Percentiles rank a stretch among this genome's conserved stretches.
Evolutionary conservation across 2,329 filamentous ascomycete species (phyloP).

Genomic region (Nakataea oryzae): DNA sequence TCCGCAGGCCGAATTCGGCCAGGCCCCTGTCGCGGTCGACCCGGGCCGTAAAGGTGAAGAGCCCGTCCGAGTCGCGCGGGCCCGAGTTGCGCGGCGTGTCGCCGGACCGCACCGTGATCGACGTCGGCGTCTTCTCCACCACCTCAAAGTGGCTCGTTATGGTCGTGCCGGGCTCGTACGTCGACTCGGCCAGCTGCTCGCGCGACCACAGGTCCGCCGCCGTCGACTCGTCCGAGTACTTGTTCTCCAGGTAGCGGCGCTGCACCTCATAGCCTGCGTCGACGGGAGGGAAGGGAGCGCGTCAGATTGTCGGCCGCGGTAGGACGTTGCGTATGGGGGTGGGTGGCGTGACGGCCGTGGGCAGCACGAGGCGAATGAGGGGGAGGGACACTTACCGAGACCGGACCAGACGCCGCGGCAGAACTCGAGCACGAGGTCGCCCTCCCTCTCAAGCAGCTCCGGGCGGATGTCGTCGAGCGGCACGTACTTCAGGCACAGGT

Average conservation of each 20-base stretch:
- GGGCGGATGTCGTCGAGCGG: conserved; percentile 54
- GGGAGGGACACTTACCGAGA: conserved; percentile 36
- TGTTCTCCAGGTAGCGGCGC: conserved; percentile 45
- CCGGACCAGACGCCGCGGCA: conserved; percentile 59
- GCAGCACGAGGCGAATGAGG: neutral
- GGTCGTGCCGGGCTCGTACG: conserved; percentile 50
- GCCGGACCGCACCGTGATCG: conserved; percentile 55
- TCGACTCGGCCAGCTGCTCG: conserved; percentile 40
- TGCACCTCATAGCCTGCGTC: conserved; percentile 45
- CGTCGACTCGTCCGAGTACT: conserved; percentile 46
- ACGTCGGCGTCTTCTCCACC: conserved; percentile 48
- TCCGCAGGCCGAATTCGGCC: conserved; percentile 57
- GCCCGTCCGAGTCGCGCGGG: conserved; percentile 49
- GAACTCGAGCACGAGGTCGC: conserved; percentile 50
- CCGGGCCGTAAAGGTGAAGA: conserved; percentile 54
- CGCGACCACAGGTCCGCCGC: conserved; percentile 50
- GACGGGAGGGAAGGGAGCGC: neutral
- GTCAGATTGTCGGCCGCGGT: conserved; percentile 4
- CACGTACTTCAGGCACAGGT: conserved; percentile 53
- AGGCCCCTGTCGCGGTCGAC: conserved; percentile 48
- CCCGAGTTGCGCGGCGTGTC: conserved; percentile 49
- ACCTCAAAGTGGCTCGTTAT: conserved; percentile 67
- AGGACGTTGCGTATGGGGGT: conserved; percentile 2
- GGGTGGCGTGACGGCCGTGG: neutral
- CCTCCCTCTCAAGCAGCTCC: conserved; percentile 50